phyloP scores from a whole-genome alignment of 1,139 yeast genomes.

The Taphrina betulina region DNA sequence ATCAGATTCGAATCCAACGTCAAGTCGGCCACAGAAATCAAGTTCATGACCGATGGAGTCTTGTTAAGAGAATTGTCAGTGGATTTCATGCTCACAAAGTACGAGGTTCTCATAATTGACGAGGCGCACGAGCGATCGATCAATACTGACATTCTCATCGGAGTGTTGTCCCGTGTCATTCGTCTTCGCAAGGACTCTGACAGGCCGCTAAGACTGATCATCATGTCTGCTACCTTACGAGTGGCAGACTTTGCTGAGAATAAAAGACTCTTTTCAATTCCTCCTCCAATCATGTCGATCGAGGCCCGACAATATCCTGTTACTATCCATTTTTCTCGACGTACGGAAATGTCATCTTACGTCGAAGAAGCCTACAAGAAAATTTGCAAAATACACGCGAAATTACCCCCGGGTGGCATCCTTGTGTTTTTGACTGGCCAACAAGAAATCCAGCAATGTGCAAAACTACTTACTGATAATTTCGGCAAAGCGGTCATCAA shows the following conservation, averaged over 20 bases:
- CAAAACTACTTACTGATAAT: constrained; percentile 47
- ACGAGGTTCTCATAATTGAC: constrained; percentile 84
- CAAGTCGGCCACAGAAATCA: constrained; percentile 69
- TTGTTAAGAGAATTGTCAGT: constrained; percentile 85
- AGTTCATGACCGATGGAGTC: constrained; percentile 99
- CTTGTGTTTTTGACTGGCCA: constrained; percentile 91
- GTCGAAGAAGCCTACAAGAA: constrained; percentile 84
- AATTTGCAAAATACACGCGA: constrained; percentile 79
- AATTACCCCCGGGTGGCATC: constrained; percentile 91
- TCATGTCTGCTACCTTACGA: constrained; percentile 93
- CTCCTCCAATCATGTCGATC: constrained; percentile 90
- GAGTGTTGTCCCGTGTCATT: constrained; percentile 87
- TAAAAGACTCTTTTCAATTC: constrained; percentile 59
- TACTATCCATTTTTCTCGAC: constrained; percentile 80
- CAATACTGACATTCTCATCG: constrained; percentile 92
- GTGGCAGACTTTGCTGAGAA: constrained; percentile 92
- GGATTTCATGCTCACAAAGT: constrained; percentile 75
- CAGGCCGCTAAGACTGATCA: constrained; percentile 59
- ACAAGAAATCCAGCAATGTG: constrained; percentile 79
- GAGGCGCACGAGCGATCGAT: constrained; percentile 98
- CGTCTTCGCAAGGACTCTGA: constrained; percentile 53
- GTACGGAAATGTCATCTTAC: constrained; percentile 67
- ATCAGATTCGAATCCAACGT: constrained; percentile 83
- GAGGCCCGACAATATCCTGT: constrained; percentile 96
- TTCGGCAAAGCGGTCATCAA: constrained; percentile 9